Evolutionary conservation across 176 grass and related monocot species (phyloP), one percentile per base, ranked within the genome.

Genomic region (Alloteropsis semialata): DNA sequence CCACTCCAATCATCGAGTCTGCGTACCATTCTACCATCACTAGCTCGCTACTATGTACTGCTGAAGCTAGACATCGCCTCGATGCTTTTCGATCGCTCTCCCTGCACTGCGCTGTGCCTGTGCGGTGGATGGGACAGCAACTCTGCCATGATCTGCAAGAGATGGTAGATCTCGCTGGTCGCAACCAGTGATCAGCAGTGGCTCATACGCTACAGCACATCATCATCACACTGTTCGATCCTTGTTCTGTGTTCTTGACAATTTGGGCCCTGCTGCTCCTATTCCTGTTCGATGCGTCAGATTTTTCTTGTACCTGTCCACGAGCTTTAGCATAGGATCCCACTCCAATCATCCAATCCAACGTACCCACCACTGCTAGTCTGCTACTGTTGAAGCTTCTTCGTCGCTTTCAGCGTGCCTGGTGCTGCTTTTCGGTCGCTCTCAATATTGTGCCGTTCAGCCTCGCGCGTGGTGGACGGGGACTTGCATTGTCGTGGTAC

Each of bases 91-190:
- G 34, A 36, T 36, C 75, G 56, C 55, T 44, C 24, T 60, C 54
- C 0, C 12, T 25, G 39, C 67, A 30, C 6, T 11, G 19, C 34
- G 34, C 34, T 36, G 34, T 36, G 34, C 34, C 34, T 36, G 34
- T 36, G 34, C 13, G 54, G n/a, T 22, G 16, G 57, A 41, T 45
- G 30, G 30, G 43, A 49, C 13, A 21, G 10, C 24, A 64, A 25
- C 30, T 3, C n/a, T 33, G 81, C 11, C 71, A 64, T 75, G 22
- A 24, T 53, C 37, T 25, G 27, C 36, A 43, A 58, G 66, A 75
- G 22, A 75, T 59, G 33, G 42, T 29, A 74, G 54, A 28, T 62
- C 13, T 83, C 42, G 56, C 69, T 50, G 69, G 69, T 74, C 57
- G 1, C 14, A 21, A 74, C 16, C 53, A 77, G 55, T 76, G 73